Conservation (phyloP, 192 early-diverging fungal species). For the Pecoramyces ruminantium region DNA sequence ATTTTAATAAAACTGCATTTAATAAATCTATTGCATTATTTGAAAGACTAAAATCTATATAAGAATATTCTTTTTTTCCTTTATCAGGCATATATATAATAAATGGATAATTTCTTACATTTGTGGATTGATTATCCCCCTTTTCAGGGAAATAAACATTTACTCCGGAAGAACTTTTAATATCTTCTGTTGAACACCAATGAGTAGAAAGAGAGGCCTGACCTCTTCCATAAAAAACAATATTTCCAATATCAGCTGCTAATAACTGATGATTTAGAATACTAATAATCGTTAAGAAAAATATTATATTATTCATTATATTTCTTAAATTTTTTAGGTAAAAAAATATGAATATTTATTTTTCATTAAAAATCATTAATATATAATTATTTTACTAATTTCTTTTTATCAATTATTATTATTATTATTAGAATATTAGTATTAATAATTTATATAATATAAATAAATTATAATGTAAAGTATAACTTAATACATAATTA, state of each 20-base stretch:
- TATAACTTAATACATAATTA: too few relatives aligned
- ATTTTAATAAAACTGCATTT: neutral
- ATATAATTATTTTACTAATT: too few relatives aligned
- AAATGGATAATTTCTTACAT: neutral
- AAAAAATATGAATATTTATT: too few relatives aligned
- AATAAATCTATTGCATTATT: neutral
- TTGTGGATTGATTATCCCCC: neutral
- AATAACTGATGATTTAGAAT: too few relatives aligned
- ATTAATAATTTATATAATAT: too few relatives aligned
- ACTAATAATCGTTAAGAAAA: too few relatives aligned
- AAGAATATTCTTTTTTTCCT: neutral
- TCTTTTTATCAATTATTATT: too few relatives aligned
- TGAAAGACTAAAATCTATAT: neutral
- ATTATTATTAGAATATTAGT: too few relatives aligned
- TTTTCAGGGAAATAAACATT: neutral
- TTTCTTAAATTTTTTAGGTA: too few relatives aligned
- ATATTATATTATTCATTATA: too few relatives aligned
- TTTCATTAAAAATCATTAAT: too few relatives aligned
- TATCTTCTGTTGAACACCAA: neutral
- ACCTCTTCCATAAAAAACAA: neutral
- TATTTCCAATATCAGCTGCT: neutral
- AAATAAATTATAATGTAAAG: too few relatives aligned
- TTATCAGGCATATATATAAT: neutral
- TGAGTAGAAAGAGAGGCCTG: neutral
- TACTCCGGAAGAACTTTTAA: neutral